These are phyloP conservation scores for Lenwebbia sp. DNA, from an alignment of 345 rosid species.

Conservation along the genomic window DNA sequence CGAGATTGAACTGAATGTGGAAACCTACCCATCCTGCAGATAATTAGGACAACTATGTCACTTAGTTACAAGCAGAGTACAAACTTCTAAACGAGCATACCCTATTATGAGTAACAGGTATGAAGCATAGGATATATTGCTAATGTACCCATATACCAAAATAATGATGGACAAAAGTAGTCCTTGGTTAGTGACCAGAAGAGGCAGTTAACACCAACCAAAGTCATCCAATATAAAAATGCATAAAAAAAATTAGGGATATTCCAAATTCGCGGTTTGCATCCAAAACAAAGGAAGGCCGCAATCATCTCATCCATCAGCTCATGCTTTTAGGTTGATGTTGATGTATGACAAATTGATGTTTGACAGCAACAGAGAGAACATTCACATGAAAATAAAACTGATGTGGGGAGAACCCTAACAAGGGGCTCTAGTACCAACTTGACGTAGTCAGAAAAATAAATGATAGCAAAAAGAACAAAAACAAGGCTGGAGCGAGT, in stretches of 20 bases:
- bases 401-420: background rate
- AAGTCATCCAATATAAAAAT: background rate
- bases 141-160: background rate
- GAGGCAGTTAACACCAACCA: background rate
- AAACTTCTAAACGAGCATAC: background rate
- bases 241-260: background rate
- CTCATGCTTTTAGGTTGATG: background rate
- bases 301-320: background rate
- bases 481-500: background rate
- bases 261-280: background rate
- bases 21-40: constrained; percentile 73
- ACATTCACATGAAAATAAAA: background rate
- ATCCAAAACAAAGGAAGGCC: background rate
- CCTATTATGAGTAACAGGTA: background rate
- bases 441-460: background rate
- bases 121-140: background rate
- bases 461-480: background rate
- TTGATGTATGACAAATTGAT: background rate
- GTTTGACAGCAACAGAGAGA: background rate
- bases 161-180: background rate
- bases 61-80: background rate
- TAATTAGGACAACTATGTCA: constrained; percentile 1
- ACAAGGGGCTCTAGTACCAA: background rate
- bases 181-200: background rate
- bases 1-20: background rate